Percentiles rank a stretch among this genome's conserved stretches.
These are phyloP conservation scores for Flaveria linearis DNA, from an alignment of 129 eudicot genomes.

Conservation along the genomic window DNA sequence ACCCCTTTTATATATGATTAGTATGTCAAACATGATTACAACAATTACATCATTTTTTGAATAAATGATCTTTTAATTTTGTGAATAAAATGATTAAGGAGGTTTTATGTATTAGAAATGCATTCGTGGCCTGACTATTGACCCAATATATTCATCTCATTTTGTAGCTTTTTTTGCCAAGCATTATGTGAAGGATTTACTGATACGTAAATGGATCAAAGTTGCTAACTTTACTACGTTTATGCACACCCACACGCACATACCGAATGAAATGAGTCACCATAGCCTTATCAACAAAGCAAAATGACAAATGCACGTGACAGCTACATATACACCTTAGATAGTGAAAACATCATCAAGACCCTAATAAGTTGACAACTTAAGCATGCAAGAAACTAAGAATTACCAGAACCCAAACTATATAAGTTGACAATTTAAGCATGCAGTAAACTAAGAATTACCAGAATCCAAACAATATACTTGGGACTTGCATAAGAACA, in stretches of 20 bases:
- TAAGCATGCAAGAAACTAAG: slow-evolving; percentile 8
- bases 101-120: not conserved
- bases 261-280: slow-evolving; percentile 6
- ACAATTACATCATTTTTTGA: not conserved
- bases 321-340: slow-evolving; percentile 10
- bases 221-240: not conserved
- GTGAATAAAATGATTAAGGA: not conserved
- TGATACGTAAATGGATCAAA: not conserved
- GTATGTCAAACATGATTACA: not conserved
- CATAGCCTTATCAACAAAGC: slow-evolving; percentile 4
- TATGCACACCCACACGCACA: not conserved
- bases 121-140: not conserved
- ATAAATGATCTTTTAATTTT: not conserved
- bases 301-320: slow-evolving; percentile 2
- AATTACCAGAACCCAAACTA: slow-evolving; percentile 91
- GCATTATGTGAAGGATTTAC: not conserved
- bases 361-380: slow-evolving; percentile 7
- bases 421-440: slow-evolving; percentile 32
- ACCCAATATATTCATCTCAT: not conserved
- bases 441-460: slow-evolving; percentile 29
- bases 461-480: slow-evolving; percentile 96
- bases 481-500: slow-evolving; percentile 99
- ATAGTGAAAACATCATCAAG: slow-evolving; percentile 20
- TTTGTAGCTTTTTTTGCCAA: not conserved
- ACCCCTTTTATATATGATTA: not conserved